Conservation (phyloP, 2,329 filamentous ascomycete species). For the Talaromyces funiculosus region DNA sequence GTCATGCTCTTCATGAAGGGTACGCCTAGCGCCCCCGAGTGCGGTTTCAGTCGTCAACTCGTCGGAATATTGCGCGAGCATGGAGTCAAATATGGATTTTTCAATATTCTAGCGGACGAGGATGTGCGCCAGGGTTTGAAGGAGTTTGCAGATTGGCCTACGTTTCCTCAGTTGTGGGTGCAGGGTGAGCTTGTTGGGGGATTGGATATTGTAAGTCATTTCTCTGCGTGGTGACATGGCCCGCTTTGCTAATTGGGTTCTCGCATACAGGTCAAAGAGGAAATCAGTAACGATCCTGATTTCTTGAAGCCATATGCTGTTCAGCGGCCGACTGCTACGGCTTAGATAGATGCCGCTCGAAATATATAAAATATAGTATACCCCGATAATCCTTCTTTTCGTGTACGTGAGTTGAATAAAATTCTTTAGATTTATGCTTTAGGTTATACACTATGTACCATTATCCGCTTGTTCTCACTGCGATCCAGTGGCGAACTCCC, state of each 20-base stretch:
- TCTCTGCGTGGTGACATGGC: slow-evolving; percentile 3
- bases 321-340: slow-evolving; percentile 25
- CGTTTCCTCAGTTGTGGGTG: slow-evolving; percentile 91
- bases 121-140: slow-evolving; percentile 95
- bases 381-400: background rate
- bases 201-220: slow-evolving; percentile 79
- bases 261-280: slow-evolving; percentile 73
- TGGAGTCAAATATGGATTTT: slow-evolving; percentile 94
- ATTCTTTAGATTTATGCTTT: background rate
- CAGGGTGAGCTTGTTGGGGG: slow-evolving; percentile 87
- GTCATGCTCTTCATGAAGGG: slow-evolving; percentile 99
- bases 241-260: slow-evolving; percentile 5
- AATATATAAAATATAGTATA: slow-evolving; percentile 8
- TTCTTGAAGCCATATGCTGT: slow-evolving; percentile 71
- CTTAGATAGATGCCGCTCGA: background rate
- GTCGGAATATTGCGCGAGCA: slow-evolving; percentile 82
- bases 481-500: background rate
- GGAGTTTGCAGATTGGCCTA: slow-evolving; percentile 97
- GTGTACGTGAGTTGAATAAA: slow-evolving; percentile 7
- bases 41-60: slow-evolving; percentile 86
- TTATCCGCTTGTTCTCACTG: too few species aligned
- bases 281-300: slow-evolving; percentile 73
- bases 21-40: slow-evolving; percentile 80
- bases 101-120: slow-evolving; percentile 96
- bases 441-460: background rate